Base-by-base conservation (phyloP, 2,329 filamentous ascomycete species). In the Fusarium dlaminii region DNA sequence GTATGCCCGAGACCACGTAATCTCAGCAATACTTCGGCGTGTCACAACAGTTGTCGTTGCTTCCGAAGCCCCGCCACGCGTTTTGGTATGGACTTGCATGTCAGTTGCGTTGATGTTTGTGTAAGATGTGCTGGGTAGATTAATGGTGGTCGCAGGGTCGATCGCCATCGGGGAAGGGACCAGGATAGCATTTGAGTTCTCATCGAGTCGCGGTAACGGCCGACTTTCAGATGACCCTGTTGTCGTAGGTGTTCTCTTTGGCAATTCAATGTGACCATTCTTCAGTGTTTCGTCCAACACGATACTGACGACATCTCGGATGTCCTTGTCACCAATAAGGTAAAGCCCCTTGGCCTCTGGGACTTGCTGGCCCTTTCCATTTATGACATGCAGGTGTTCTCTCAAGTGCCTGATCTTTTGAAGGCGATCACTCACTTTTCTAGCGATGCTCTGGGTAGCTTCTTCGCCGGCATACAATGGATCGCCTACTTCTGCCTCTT, bases 81-180 rank as follows among this genome's bases (percentile, higher is more conserved):
- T 63, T 57, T 65, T 80, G 5, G 74, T 77, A 29, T 68, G 63
- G 8, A 76, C 62, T 32, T 76, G 74, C 42, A 74, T 72, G 54
- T 80, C 74, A 3, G 55, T 60, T 14, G 70, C 60, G 37, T 74
- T 74, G 13, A 77, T 62, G 18, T 67, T 75, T 12, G 81, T 67
- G 37, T 82, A 82, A 4, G 79, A 77, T 17, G 81, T 79, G 40
- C 68, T 75, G 11, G 82, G 81, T 30, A 80, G 29, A 64, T 74
- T 82, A 46, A 83, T 78, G 2, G 81, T 84, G 3, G 79, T 83
- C 9, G 80, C 79, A 49, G 82, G 79, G 46, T 82, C 80, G 22
- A 77, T 77, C 15, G 63, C 51, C 12, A 70, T 73, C 10, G 74
- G 72, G 24, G 72, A 69, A 14, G 74, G 75, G 10, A 77, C 74